phyloP scores from a whole-genome alignment of 2,329 filamentous ascomycete genomes.

The Talaromyces atroroseus region DNA sequence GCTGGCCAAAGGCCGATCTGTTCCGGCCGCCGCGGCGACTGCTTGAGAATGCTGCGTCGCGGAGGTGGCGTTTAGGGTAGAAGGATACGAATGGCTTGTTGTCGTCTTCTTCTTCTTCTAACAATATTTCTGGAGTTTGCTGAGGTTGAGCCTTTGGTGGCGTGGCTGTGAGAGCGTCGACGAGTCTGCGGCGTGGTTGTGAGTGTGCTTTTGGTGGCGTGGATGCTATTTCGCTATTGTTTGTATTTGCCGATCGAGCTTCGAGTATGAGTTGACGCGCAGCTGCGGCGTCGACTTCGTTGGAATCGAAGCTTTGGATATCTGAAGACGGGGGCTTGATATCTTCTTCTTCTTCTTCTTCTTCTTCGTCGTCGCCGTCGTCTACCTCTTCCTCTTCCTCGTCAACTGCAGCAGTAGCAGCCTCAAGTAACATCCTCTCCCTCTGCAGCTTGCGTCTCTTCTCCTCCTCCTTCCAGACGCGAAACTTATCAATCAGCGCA shows the following conservation, averaged over 20 bases:
- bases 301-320: constrained; percentile 50
- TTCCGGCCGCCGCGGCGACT: constrained; percentile 64
- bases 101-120: background rate
- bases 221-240: background rate
- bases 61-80: constrained; percentile 72
- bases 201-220: background rate
- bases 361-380: too few relatives aligned
- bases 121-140: background rate
- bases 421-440: constrained; percentile 51
- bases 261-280: constrained; percentile 73
- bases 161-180: constrained; percentile 7
- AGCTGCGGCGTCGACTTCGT: constrained; percentile 64
- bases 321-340: constrained; percentile 16
- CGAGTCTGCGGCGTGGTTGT: constrained; percentile 8
- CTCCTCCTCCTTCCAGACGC: constrained; percentile 82
- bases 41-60: constrained; percentile 71
- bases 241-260: constrained; percentile 52
- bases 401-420: constrained; percentile 17
- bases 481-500: constrained; percentile 78
- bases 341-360: constrained; percentile 36
- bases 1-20: constrained; percentile 72
- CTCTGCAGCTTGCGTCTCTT: constrained; percentile 73
- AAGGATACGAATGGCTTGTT: constrained; percentile 74
- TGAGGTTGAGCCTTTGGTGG: constrained; percentile 4
- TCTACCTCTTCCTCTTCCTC: constrained; percentile 47